phyloP scores from a whole-genome alignment of 208 protist species.

The Trypanosoma scelopori region DNA sequence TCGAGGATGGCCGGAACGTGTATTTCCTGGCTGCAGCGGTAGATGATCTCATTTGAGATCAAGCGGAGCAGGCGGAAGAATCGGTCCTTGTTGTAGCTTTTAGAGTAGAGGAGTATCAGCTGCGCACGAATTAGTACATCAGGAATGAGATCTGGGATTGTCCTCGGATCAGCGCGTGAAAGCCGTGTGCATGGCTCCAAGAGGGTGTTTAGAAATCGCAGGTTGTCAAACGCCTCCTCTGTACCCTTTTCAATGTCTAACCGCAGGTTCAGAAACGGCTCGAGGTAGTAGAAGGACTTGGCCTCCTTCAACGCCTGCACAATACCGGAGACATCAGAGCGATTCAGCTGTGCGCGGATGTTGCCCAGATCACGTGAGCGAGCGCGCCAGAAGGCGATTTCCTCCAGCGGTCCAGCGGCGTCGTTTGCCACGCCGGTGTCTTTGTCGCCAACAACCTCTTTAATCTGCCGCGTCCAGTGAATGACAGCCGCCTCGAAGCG shows the following conservation, averaged over 20 bases:
- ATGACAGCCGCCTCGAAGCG: constrained; percentile 97
- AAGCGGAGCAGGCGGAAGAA: constrained; percentile 92
- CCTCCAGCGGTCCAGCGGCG: constrained; percentile 90
- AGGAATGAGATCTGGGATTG: constrained; percentile 92
- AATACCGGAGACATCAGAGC: constrained; percentile 88
- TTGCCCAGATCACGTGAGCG: constrained; percentile 94
- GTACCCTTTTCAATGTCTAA: constrained; percentile 92
- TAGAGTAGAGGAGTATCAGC: constrained; percentile 93
- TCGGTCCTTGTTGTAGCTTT: constrained; percentile 95
- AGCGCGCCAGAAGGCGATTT: constrained; percentile 96
- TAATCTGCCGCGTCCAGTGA: constrained; percentile 99
- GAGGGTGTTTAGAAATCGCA: constrained; percentile 94
- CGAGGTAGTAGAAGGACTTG: constrained; percentile 94
- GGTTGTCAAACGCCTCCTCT: constrained; percentile 95
- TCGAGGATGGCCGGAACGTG: constrained; percentile 94
- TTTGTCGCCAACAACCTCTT: constrained; percentile 94
- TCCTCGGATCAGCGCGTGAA: constrained; percentile 65
- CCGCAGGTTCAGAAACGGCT: constrained; percentile 93
- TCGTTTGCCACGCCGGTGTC: constrained; percentile 59
- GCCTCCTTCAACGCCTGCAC: constrained; percentile 89
- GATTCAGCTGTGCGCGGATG: constrained; percentile 94
- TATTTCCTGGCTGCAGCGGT: constrained; percentile 92
- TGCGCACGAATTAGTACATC: constrained; percentile 91
- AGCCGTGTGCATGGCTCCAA: constrained; percentile 93
- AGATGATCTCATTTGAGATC: constrained; percentile 97